Base-by-base conservation (phyloP, 2,329 filamentous ascomycete species). In the Diaporthe destruens region DNA sequence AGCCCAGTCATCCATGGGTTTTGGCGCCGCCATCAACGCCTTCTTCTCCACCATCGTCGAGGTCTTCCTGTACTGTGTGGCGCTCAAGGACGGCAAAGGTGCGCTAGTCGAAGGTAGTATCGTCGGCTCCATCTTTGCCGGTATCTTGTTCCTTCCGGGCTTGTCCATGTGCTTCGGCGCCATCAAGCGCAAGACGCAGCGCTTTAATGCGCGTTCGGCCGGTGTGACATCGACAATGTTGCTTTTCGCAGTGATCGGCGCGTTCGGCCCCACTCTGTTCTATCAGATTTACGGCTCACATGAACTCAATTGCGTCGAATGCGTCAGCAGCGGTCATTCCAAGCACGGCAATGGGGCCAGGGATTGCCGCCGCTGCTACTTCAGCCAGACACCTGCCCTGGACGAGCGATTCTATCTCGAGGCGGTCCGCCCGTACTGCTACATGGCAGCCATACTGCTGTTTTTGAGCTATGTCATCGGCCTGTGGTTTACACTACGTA, bases 211-310 rank as follows among this genome's bases (percentile, higher is more conserved):
- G 75, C 94, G 92, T 79, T 98, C 96, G 44, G 96, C 96, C 39
- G 95, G 96, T 80, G 96, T 98, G 44, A 98, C 96, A 0, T 98
- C 95, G 2, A 99, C 96, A 0, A 99, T 99, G 96, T 85, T 99
- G 71, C 87, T 99, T 12, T 99, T 99, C 80, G 96, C 96, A 32
- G 93, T 97, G 51, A 96, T 99, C 77, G 96, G 94, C 74, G 94
- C 96, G 11, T 99, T 99, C 82, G 93, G 96, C 0, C 96, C 96
- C 3, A 99, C 96, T 0, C 85, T 99, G 18, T 99, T 99, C 84
- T 99, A 98, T 83, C 96, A 99, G 80, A 98, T 99, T 75, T 98
- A 98, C 81, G 97, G 96, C 77, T 98, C 95, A 63, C 96, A 99
- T 80, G 95, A 99, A 84, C 89, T 99, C 68, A 96, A 94, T 79